phyloP scores from a whole-genome alignment of 768 basidiomycete species.

The Strobilomyces dryophilus region DNA sequence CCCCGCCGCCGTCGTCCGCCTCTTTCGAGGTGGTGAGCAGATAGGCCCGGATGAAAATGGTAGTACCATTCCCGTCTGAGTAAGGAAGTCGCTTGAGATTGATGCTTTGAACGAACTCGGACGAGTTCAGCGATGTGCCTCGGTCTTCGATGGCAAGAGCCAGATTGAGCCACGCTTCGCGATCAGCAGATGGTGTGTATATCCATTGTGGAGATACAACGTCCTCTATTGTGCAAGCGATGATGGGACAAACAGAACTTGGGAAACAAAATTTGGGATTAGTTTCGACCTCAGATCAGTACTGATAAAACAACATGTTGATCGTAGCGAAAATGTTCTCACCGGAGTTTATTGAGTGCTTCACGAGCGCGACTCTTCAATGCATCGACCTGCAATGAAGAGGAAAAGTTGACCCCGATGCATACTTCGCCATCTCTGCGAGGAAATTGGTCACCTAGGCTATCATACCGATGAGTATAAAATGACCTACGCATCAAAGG shows the following conservation, averaged over 20 bases:
- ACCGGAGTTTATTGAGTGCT: conserved; percentile 22
- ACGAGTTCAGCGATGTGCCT: conserved; percentile 11
- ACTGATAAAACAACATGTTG: no score
- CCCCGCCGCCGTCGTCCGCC: background rate
- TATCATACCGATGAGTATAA: background rate
- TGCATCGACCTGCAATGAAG: conserved; percentile 2
- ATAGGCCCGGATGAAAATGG: conserved; percentile 6
- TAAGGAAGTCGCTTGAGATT: conserved; percentile 20
- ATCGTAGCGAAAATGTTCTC: background rate
- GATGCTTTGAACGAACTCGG: conserved; percentile 15
- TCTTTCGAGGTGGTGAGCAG: conserved; percentile 8
- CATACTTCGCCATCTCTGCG: conserved; percentile 17
- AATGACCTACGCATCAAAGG: conserved; percentile 11
- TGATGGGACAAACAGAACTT: conserved; percentile 19
- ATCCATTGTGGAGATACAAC: conserved; percentile 14
- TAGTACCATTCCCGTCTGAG: background rate
- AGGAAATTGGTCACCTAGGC: no score
- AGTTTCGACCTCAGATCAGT: background rate
- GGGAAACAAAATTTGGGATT: no score
- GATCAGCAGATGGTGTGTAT: conserved; percentile 21
- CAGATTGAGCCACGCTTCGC: conserved; percentile 21
- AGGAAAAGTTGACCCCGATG: conserved; percentile 15
- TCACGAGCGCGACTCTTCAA: conserved; percentile 6
- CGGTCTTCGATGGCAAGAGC: conserved; percentile 15
- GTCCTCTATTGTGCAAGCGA: conserved; percentile 14